A percentile compares a stretch with the other conserved stretches of the same genome.
These are phyloP conservation scores for Jasminum sambac DNA, from an alignment of 257 asterid genomes.

Conservation along the genomic window DNA sequence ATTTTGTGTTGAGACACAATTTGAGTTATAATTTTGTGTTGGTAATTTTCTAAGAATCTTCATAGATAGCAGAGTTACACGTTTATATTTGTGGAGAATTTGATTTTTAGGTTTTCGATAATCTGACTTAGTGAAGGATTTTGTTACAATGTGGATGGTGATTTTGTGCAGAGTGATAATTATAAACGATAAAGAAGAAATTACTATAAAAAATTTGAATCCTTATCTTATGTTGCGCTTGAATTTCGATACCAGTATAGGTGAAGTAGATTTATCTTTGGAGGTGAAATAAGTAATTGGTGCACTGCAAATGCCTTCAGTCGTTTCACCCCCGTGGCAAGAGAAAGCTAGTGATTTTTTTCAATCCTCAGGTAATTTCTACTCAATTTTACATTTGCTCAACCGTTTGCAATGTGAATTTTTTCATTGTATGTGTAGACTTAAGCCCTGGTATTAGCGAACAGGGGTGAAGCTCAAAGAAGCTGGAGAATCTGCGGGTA, in stretches of 20 bases:
- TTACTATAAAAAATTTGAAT: neutral
- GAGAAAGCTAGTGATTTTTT: constrained; percentile 82
- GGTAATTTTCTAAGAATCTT: neutral
- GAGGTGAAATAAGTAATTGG: constrained; percentile 26
- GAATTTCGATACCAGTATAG: constrained; percentile 10
- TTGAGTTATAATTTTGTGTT: too few relatives aligned
- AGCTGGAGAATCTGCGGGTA: constrained; percentile 82
- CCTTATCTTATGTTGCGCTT: neutral
- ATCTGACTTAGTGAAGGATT: neutral
- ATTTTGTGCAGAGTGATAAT: neutral
- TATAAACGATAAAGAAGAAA: neutral
- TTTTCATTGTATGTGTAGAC: neutral
- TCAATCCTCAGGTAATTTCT: constrained; percentile 72
- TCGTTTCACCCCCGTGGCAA: constrained; percentile 79
- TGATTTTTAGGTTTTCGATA: neutral
- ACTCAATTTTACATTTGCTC: constrained; percentile 1
- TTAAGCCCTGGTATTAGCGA: constrained; percentile 21
- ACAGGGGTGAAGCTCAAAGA: constrained; percentile 84
- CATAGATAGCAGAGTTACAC: too few relatives aligned
- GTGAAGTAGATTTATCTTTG: neutral
- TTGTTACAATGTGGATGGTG: neutral
- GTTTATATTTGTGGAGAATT: too few relatives aligned
- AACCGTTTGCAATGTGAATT: neutral
- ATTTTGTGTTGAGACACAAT: too few relatives aligned
- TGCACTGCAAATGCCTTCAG: constrained; percentile 66